Evolutionary conservation across 2,329 filamentous ascomycete species (phyloP), one percentile per base, ranked within the genome.

Genomic region (Fusarium neocosmosporiellum): DNA sequence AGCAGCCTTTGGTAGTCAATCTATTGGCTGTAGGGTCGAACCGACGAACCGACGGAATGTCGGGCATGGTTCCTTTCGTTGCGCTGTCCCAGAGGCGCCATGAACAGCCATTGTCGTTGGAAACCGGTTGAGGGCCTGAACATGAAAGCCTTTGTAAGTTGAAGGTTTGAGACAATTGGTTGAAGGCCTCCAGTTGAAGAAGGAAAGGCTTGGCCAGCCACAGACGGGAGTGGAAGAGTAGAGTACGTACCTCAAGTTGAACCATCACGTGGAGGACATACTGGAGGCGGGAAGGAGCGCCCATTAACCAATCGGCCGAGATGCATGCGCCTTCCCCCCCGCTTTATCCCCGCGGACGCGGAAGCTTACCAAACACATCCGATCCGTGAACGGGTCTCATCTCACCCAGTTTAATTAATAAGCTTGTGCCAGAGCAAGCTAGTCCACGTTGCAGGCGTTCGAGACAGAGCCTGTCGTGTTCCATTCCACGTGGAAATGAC

Each of bases 321-420:
- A 69, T 73, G 48, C 36, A 27, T 50, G 46, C 27, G n/a, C n/a
- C n/a, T n/a, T 29, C 20, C 37, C 43, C 71, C 70, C 71, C 67
- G 67, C 71, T 66, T 59, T 69, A 66, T 73, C 61, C 48, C 71
- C 71, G 22, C 41, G 22, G 41, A 24, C 9, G 71, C 66, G 39
- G n/a, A 54, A 62, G 36, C 31, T 37, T 62, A 54, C 39, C 27
- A 48, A 50, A 33, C 57, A 27, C 16, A 22, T 37, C 53, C 46
- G 46, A 50, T 50, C 39, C 22, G 11, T 18, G 34, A 59, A 59
- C 57, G 22, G 29, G 29, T 34, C 50, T 53, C 24, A 53, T 22
- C 41, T 16, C 41, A 24, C 22, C 8, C 20, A 46, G 43, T 48
- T 48, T 29, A 48, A 48, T 48, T 48, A 48, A 48, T 57, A 57